Evolutionary conservation across 164 flowering plant species (phyloP), one percentile per base, ranked within the genome.

Genomic region (Aristolochia californica): DNA sequence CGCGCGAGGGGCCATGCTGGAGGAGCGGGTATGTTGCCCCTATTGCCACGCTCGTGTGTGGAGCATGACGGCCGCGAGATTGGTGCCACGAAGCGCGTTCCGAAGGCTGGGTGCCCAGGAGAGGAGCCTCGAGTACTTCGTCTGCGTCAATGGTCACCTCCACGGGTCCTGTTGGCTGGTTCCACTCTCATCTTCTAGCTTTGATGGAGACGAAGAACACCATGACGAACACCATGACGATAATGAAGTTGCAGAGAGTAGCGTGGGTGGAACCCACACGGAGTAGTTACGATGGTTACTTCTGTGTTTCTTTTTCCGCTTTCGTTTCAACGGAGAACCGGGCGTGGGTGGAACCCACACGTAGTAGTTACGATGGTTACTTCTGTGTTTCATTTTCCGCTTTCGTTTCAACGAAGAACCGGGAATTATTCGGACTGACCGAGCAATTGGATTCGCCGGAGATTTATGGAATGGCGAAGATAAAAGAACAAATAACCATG

Each of bases 141-240:
- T 90, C 24, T 90, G 97, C 61, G 64, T 90, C 43, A 87, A 87
- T 45, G 97, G 97, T n/a, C 97, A 90, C 78, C 58, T 90, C 70
- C 75, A 85, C 60, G 97, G 97, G 13, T 27, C 72, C n/a, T 90
- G 95, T 59, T 90, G 88, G 90, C 72, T 90, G 12, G 78, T 69
- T 2, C 80, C 77, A 0, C 45, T 90, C n/a, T n/a, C n/a, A 48
- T 81, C 88, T 0, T 86, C 82, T 28, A 86, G 81, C 4, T 75
- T 58, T 5, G 72, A 61, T 2, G 47, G 13, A 1, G 63, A 64
- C 13, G 68, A 43, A 0, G 62, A 48, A 4, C 70, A 52, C 11
- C 44, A 28, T 20, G 45, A 56, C 20, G 57, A 55, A 11, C 51
- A 24, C 22, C 51, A 16, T 12, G 60, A 26, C n/a, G 50, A 21